Evolutionary conservation across 1,284 basidiomycete species (phyloP), one percentile per base, ranked within the genome.

Genomic region (Puccinia coronata): DNA sequence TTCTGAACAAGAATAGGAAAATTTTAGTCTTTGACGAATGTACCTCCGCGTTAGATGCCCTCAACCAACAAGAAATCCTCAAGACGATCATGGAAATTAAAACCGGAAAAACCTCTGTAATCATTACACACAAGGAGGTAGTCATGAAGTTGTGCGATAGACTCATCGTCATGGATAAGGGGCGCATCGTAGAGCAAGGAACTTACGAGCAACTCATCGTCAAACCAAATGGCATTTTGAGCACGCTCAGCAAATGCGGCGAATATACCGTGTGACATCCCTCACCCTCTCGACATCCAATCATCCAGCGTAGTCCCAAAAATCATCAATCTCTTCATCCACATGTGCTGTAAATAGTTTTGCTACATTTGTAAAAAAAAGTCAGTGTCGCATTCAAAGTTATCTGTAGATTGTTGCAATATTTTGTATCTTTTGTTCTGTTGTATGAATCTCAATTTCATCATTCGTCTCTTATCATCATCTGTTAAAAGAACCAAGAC

Each of bases 61-160:
- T 92, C 0, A 93, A 94, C 3, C 92, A 95, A 25, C 88, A 93
- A 43, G 89, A 95, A 57, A 94, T 98, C 11, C 94, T 94, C 83
- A 92, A 94, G 83, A 94, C 94, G 0, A 90, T 98, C 87, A 92
- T 93, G 85, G 86, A 87, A 23, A 95, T 94, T 93, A 89, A 94
- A n/a, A 84, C 84, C 28, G 92, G 93, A 86, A 91, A 90, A 84
- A 97, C 96, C 0, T 98, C 96, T 0, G 92, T 99, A 84, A 92
- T 98, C 82, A 97, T 98, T 87, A 98, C 96, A 0, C 96, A 98
- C 86, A 95, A 98, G 84, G 90, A 98, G 18, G 92, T 92, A 0
- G 93, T 95, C 84, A 93, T 99, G 84, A 88, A 88, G 4, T 79
- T 88, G 0, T 87, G 88, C 20, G 96, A 98, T 86, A 98, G 96